These are phyloP conservation scores for Globisporangium parvum DNA, from an alignment of 352 stramenopile species.

Conservation along the genomic window DNA sequence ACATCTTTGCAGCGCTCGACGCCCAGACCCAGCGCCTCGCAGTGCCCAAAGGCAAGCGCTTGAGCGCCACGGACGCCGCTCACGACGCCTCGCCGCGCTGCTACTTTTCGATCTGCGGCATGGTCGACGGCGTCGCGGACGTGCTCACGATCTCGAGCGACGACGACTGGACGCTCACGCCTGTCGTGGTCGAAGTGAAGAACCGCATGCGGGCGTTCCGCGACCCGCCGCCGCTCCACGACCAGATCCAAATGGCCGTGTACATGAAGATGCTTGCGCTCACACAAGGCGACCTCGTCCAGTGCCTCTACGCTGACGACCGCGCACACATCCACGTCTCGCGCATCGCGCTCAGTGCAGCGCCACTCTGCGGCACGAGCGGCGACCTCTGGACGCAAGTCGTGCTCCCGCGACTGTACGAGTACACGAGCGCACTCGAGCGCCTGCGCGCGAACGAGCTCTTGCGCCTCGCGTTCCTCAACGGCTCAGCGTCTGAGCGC, in stretches of 20 bases:
- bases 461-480: conserved; percentile 56
- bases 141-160: conserved; percentile 39
- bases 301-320: conserved; percentile 47
- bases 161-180: conserved; percentile 54
- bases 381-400: conserved; percentile 51
- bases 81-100: conserved; percentile 6
- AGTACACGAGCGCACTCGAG: conserved; percentile 33
- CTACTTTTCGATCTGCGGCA: conserved; percentile 73
- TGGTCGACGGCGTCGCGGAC: conserved; percentile 75
- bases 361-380: conserved; percentile 22
- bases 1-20: conserved; percentile 24
- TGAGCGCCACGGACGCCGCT: not conserved
- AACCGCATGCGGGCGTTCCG: conserved; percentile 64
- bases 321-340: conserved; percentile 46
- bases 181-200: conserved; percentile 72
- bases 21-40: conserved; percentile 14
- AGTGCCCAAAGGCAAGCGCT: conserved; percentile 1
- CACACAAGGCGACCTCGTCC: conserved; percentile 54
- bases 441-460: conserved; percentile 46
- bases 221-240: conserved; percentile 52
- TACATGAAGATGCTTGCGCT: conserved; percentile 81
- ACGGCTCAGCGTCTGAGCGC: conserved; percentile 36
- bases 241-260: conserved; percentile 72
- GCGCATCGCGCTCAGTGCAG: conserved; percentile 33
- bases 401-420: conserved; percentile 61